Evolutionary conservation across 2,329 filamentous ascomycete genomes (phyloP).

Genomic region (Biscogniauxia mediterranea): DNA sequence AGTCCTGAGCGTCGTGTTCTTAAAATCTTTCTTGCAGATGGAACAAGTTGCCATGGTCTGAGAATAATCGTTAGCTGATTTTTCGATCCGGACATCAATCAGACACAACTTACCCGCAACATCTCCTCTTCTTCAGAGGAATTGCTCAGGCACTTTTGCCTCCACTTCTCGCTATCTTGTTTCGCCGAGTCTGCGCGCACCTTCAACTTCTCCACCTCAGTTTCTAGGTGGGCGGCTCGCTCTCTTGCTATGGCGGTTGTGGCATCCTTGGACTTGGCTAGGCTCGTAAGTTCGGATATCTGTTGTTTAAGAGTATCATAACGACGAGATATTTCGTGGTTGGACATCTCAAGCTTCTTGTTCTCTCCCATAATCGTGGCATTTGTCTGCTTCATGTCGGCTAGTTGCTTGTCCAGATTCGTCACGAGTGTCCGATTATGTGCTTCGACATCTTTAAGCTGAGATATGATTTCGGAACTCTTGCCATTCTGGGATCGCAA

Average conservation of each 20-base stretch:
- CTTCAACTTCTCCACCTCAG: conserved; percentile 77
- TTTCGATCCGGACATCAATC: background rate
- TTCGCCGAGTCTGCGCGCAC: conserved; percentile 73
- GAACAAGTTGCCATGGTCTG: conserved; percentile 81
- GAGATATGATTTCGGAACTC: conserved; percentile 88
- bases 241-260: conserved; percentile 50
- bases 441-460: conserved; percentile 86
- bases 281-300: conserved; percentile 69
- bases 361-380: conserved; percentile 68
- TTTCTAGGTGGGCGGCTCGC: conserved; percentile 61
- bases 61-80: conserved; percentile 33
- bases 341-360: conserved; percentile 70
- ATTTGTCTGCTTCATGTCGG: conserved; percentile 78
- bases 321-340: conserved; percentile 66
- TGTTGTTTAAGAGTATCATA: conserved; percentile 74
- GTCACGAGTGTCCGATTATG: conserved; percentile 72
- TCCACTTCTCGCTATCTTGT: conserved; percentile 84
- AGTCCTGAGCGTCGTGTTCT: conserved; percentile 88
- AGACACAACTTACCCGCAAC: conserved; percentile 67
- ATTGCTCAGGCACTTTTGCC: conserved; percentile 76
- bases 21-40: conserved; percentile 89
- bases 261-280: conserved; percentile 75
- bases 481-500: conserved; percentile 82
- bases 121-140: conserved; percentile 80
- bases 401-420: conserved; percentile 88